Base-by-base conservation (phyloP, 2,329 filamentous ascomycete species). In the Chaetomiaceae sp. region DNA sequence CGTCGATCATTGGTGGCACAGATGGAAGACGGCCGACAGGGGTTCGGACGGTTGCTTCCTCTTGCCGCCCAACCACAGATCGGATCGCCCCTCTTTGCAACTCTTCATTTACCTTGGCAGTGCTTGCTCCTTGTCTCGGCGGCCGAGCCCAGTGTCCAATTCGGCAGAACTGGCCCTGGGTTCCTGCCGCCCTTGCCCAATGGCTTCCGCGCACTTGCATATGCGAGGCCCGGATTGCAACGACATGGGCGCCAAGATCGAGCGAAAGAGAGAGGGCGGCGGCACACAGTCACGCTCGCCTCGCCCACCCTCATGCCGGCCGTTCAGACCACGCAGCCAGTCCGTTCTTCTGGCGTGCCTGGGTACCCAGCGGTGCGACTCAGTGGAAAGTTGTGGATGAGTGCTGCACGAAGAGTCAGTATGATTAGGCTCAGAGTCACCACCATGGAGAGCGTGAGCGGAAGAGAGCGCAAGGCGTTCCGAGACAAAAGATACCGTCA, bases 41-140 rank as follows among this genome's bases (percentile, higher is more conserved):
- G 60, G 47, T 37, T 16, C n/a, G 10, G 30, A 53, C 53, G 41
- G 53, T 43, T 53, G 40, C 53, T 50, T 48, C 38, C 52, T 53
- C 27, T 54, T 59, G 56, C 59, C 57, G 61, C 56, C 61, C 62
- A 63, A 64, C 60, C 61, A 62, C 58, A 55, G 50, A 27, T 52
- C 48, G 8, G 36, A 40, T 3, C 48, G 41, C 51, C 58, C 57
- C 60, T 53, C 52, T 40, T 48, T 46, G 33, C 54, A 33, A 30
- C 5, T 30, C 44, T 32, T 50, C 30, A n/a, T 9, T 47, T 20
- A 37, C 48, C 48, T 60, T 36, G 54, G 36, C 47, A 16, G 33
- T 50, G 18, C 51, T 54, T 51, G 44, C 52, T 5, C 32, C n/a
- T 47, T 13, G 23, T 13, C 34, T 50, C 27, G 43, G 40, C 46